Evolutionary conservation across 345 rosid genomes (phyloP).

Genomic region (Pelargonium nanum): DNA sequence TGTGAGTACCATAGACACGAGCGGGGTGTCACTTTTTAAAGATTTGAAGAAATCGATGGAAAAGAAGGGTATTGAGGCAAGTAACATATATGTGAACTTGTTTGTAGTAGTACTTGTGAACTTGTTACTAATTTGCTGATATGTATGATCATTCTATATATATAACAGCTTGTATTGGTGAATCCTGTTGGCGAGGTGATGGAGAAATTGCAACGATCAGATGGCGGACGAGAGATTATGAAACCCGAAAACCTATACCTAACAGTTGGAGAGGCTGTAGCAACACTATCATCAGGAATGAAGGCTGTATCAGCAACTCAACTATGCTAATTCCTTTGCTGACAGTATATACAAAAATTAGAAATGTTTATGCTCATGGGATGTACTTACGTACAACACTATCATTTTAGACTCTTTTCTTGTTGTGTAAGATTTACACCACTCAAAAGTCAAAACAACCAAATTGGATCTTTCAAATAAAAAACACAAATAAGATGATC

Average conservation of each 20-base stretch:
- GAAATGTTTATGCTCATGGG: too few relatives aligned
- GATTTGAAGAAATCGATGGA: conserved; percentile 58
- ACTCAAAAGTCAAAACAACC: too few relatives aligned
- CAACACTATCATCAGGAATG: conserved; percentile 46
- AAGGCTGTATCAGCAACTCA: conserved; percentile 31
- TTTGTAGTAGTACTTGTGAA: too few relatives aligned
- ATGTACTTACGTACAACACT: too few relatives aligned
- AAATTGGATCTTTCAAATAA: too few relatives aligned
- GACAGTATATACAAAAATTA: too few relatives aligned
- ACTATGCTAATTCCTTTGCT: too few relatives aligned
- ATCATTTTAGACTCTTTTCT: too few relatives aligned
- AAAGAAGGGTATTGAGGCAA: conserved; percentile 48
- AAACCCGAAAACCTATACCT: conserved; percentile 57
- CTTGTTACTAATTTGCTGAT: neutral
- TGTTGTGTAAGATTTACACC: too few relatives aligned
- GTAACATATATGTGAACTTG: conserved; percentile 6
- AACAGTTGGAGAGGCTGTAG: conserved; percentile 83
- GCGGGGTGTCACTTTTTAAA: conserved; percentile 53
- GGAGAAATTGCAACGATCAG: conserved; percentile 66
- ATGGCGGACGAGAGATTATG: conserved; percentile 29
- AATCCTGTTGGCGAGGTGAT: conserved; percentile 84
- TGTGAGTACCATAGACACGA: conserved; percentile 77
- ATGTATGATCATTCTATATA: neutral
- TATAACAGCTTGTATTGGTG: conserved; percentile 70
- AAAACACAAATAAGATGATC: too few relatives aligned